These are phyloP conservation scores for Penicillium polonicum DNA, from an alignment of 2,329 filamentous ascomycete species.

Conservation along the genomic window DNA sequence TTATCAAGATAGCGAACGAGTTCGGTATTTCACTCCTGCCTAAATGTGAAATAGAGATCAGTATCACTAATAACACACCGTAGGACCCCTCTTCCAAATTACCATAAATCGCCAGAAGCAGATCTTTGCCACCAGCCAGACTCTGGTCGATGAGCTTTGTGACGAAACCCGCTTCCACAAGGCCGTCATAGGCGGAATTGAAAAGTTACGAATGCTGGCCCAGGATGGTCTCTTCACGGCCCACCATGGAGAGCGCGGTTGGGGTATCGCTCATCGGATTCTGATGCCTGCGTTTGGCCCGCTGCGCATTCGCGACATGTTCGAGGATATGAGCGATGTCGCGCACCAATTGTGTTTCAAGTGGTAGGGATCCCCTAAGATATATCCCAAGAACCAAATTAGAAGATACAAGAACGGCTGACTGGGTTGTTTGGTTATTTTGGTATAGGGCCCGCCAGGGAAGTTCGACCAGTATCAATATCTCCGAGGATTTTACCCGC, in stretches of 20 bases:
- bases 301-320: not conserved
- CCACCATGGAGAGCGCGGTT: not conserved
- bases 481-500: not conserved
- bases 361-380: not conserved
- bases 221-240: not conserved
- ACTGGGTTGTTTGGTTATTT: not conserved
- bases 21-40: not conserved
- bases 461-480: not conserved
- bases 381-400: not conserved
- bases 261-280: not conserved
- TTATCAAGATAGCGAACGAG: not conserved
- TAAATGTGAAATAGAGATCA: not conserved
- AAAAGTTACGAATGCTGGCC: not conserved
- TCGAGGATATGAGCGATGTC: not conserved
- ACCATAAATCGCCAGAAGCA: not conserved
- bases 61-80: not conserved
- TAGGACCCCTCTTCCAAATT: not conserved
- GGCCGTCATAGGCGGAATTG: not conserved
- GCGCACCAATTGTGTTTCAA: not conserved
- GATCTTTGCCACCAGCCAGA: not conserved
- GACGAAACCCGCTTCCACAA: not conserved
- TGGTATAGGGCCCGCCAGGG: not conserved
- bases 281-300: not conserved
- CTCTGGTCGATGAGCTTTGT: not conserved
- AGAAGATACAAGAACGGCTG: not conserved